Percentiles rank a stretch among this genome's conserved stretches.
Conservation (phyloP, 352 stramenopile species). For the Globisporangium paddicum region DNA sequence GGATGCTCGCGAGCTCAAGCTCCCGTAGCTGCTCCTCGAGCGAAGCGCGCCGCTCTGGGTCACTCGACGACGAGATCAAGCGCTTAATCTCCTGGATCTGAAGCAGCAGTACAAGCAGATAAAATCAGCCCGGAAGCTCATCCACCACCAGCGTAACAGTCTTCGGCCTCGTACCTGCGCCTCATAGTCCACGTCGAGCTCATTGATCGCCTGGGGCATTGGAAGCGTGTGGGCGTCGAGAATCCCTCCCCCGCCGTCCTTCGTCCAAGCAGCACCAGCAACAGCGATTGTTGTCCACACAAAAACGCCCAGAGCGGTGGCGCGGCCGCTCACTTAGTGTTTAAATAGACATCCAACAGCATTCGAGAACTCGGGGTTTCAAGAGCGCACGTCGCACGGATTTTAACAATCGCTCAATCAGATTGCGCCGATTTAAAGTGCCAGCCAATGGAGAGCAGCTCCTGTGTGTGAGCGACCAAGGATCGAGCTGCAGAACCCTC, state of each 20-base stretch:
- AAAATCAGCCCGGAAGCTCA: background rate
- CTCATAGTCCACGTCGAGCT: constrained; percentile 65
- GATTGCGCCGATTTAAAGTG: background rate
- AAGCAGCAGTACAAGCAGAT: background rate
- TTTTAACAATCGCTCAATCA: background rate
- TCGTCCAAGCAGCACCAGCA: background rate
- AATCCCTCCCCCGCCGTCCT: background rate
- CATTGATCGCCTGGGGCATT: constrained; percentile 62
- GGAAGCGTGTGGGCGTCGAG: background rate
- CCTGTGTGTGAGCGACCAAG: too few species aligned
- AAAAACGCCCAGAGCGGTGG: too few species aligned
- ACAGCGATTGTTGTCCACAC: too few species aligned
- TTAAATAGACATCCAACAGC: too few species aligned
- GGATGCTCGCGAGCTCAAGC: constrained; percentile 54
- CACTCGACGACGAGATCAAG: constrained; percentile 66
- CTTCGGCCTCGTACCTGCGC: constrained; percentile 32
- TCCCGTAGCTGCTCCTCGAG: constrained; percentile 69
- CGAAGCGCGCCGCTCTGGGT: constrained; percentile 41
- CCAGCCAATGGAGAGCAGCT: background rate
- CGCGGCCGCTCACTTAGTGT: too few species aligned
- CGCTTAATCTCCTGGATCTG: constrained; percentile 78
- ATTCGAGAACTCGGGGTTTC: too few species aligned
- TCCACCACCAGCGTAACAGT: background rate
- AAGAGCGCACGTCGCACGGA: too few species aligned
- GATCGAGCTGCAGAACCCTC: too few species aligned